Evolutionary conservation across 176 grass and related monocot genomes (phyloP), one percentile per base, ranked within the genome.

Genomic region (Paspalum notatum): DNA sequence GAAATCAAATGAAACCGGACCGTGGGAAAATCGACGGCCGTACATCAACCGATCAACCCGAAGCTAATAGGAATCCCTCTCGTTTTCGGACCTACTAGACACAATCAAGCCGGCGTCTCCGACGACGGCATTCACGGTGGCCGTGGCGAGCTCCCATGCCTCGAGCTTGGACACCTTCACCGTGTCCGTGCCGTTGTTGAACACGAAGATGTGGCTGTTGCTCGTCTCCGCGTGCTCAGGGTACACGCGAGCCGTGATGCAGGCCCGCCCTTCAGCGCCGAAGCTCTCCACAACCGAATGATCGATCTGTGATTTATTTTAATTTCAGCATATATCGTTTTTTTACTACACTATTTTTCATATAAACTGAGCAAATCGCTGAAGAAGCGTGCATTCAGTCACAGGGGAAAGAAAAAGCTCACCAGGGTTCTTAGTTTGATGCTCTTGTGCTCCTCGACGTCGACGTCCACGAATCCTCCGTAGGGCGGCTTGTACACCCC

Each of bases 271-370:
- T 5, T 82, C 81, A 1, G 74, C 90, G 24, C 39, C 90, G 52
- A 91, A 97, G 62, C 77, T 97, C 86, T 97, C 94, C 43, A 97
- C 81, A 2, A 93, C 91, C 24, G 94, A 91, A 38, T 91, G 91
- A 63, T 97, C 94, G 25, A 97, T 87, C 94, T 97, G 77, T 61
- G 58, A n/a, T n/a, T n/a, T 32, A 2, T 32, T 32, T 32, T 32
- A 2, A 32, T 50, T 47, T 20, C 3, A 39, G 42, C 32, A 32
- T 12, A 9, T 2, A 5, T 8, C 9, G 3, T 81, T 32, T 32
- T 32, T 32, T 32, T 32, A 32, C 32, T n/a, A n/a, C 32, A 32
- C 2, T 12, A 61, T 12, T 12, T 26, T 26, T 0, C 58, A 61
- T 0, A 26, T 25, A 0, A 71, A 10, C 16, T 11, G 0, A 13